phyloP scores from a whole-genome alignment of 306 rosid genomes.

The Boehmeria nivea region DNA sequence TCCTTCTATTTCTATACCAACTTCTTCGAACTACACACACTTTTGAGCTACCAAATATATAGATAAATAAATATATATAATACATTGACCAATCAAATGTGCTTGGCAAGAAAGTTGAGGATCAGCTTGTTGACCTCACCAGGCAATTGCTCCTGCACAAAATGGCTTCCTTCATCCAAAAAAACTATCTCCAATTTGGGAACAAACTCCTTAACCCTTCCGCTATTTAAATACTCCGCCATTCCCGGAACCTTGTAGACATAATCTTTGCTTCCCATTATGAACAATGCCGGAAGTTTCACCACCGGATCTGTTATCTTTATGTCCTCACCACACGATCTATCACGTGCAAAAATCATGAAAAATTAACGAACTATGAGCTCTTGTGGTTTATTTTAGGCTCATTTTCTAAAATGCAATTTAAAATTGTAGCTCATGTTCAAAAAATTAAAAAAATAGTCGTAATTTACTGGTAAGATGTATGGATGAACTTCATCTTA shows the following conservation, averaged over 20 bases:
- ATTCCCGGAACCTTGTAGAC: slow-evolving; percentile 54
- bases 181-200: slow-evolving; percentile 51
- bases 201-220: slow-evolving; percentile 46
- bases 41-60: not conserved
- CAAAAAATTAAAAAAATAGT: too few species aligned
- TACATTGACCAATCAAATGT: slow-evolving; percentile 24
- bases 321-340: slow-evolving; percentile 43
- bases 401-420: not conserved
- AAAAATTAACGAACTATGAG: not conserved
- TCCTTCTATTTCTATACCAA: too few species aligned
- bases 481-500: too few species aligned
- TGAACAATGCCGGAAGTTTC: slow-evolving; percentile 48
- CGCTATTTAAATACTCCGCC: slow-evolving; percentile 49
- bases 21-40: too few species aligned
- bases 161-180: slow-evolving; percentile 78
- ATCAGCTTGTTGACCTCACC: slow-evolving; percentile 57
- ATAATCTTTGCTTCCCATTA: slow-evolving; percentile 69
- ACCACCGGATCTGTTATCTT: slow-evolving; percentile 36
- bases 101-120: slow-evolving; percentile 54
- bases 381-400: too few species aligned
- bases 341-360: slow-evolving; percentile 20
- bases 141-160: slow-evolving; percentile 79
- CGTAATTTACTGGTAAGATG: too few species aligned
- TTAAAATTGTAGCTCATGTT: too few species aligned
- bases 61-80: not conserved